Evolutionary conservation across 2,329 filamentous ascomycete species (phyloP).

Genomic region (Penicillium corylophilum): DNA sequence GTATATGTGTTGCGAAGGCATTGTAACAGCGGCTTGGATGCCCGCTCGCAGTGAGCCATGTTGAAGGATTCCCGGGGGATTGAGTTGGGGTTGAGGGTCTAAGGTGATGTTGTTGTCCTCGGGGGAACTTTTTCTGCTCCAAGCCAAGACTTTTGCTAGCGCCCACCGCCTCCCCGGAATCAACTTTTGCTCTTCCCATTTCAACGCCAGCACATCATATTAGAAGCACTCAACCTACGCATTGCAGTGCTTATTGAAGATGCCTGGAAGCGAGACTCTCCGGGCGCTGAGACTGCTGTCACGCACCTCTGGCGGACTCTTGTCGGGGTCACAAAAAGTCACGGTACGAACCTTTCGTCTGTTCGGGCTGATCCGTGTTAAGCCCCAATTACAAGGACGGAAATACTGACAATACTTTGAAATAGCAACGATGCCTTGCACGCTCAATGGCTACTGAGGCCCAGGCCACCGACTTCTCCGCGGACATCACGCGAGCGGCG

Average conservation of each 20-base stretch:
- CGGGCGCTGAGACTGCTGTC: slow-evolving; percentile 40
- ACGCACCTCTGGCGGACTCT: slow-evolving; percentile 35
- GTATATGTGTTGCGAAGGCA: slow-evolving; percentile 40
- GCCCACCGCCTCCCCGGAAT: slow-evolving; percentile 31
- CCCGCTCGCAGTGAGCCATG: slow-evolving; percentile 46
- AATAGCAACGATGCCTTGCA: slow-evolving; percentile 45
- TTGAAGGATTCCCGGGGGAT: slow-evolving; percentile 14
- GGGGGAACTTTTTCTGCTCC: slow-evolving; percentile 40
- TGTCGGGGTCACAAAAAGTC: slow-evolving; percentile 35
- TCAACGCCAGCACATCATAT: slow-evolving; percentile 13
- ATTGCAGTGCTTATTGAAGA: slow-evolving; percentile 20
- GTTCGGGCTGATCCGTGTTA: not conserved
- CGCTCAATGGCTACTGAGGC: slow-evolving; percentile 53
- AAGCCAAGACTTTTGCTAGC: slow-evolving; percentile 36
- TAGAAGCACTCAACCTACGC: slow-evolving; percentile 8
- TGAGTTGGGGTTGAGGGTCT: slow-evolving; percentile 19
- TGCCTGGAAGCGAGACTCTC: slow-evolving; percentile 38
- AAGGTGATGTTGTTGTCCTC: slow-evolving; percentile 25
- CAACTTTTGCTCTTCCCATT: slow-evolving; percentile 35
- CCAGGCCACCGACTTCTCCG: slow-evolving; percentile 23
- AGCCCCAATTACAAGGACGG: not conserved
- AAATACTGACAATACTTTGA: slow-evolving; percentile 22
- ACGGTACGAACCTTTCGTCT: slow-evolving; percentile 30
- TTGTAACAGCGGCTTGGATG: slow-evolving; percentile 44
- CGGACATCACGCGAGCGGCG: slow-evolving; percentile 24